Percentiles rank a stretch among this genome's conserved stretches.
Evolutionary conservation across 228 moss, liverwort and hornwort species (phyloP).

Genomic region (Sphagnum magellanicum): DNA sequence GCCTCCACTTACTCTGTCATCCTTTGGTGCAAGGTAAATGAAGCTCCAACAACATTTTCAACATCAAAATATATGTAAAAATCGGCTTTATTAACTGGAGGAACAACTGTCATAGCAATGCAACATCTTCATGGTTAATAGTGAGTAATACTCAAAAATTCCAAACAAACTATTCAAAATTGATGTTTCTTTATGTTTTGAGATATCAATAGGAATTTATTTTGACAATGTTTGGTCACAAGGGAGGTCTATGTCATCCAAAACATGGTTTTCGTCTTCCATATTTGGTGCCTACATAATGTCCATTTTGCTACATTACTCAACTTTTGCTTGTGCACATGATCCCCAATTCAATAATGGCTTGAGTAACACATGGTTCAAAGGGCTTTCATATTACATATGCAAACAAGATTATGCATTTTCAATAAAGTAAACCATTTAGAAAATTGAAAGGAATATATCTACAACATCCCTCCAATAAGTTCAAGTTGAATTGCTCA

Average conservation of each 20-base stretch:
- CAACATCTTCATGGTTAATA: slow-evolving; percentile 60
- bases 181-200: slow-evolving; percentile 21
- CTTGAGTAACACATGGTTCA: slow-evolving; percentile 17
- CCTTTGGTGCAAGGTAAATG: no score
- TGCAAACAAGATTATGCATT: not conserved
- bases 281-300: slow-evolving; percentile 1
- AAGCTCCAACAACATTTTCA: slow-evolving; percentile 34
- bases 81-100: slow-evolving; percentile 30
- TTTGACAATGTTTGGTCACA: not conserved
- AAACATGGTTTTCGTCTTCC: not conserved
- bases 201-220: slow-evolving; percentile 4
- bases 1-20: no score
- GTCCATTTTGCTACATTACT: slow-evolving; percentile 4
- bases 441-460: not conserved
- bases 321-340: slow-evolving; percentile 7
- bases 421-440: not conserved
- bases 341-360: slow-evolving; percentile 45
- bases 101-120: slow-evolving; percentile 24
- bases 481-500: slow-evolving; percentile 11
- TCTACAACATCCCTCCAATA: not conserved
- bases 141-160: slow-evolving; percentile 44
- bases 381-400: not conserved
- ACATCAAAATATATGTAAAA: slow-evolving; percentile 20
- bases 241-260: not conserved
- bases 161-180: slow-evolving; percentile 46